Conservation (phyloP, 2,329 filamentous ascomycete genomes). For the Diaporthe australafricana region DNA sequence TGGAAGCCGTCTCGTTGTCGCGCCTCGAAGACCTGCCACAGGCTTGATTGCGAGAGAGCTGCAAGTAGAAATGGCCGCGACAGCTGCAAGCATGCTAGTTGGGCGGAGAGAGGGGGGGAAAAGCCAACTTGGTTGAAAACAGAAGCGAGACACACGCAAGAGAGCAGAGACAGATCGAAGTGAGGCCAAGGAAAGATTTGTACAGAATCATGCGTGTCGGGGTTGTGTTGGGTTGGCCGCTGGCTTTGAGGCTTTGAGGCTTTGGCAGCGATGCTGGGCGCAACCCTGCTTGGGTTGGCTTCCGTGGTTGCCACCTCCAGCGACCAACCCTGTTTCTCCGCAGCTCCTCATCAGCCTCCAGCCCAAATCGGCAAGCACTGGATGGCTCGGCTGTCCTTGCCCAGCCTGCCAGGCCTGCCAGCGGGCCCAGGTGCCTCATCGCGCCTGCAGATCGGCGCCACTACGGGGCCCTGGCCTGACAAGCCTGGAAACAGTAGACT, state of each 20-base stretch:
- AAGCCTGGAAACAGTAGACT: neutral
- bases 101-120: neutral
- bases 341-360: constrained; percentile 10
- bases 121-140: neutral
- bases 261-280: constrained; percentile 21
- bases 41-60: neutral
- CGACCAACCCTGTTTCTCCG: constrained; percentile 18
- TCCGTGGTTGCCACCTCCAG: constrained; percentile 2
- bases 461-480: neutral
- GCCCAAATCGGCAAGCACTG: neutral
- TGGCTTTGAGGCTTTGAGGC: constrained; percentile 1
- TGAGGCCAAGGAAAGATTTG: neutral
- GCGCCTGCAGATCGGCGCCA: constrained; percentile 7
- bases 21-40: neutral
- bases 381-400: neutral
- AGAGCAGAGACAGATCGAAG: neutral
- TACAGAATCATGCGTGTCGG: constrained; percentile 5
- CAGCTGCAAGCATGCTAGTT: neutral
- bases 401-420: neutral
- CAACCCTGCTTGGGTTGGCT: neutral
- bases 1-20: constrained; percentile 2
- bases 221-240: neutral
- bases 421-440: constrained; percentile 4
- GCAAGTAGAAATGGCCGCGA: neutral
- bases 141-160: neutral